These are phyloP conservation scores for Cynara cardunculus DNA, from an alignment of 129 eudicot genomes.

Conservation along the genomic window DNA sequence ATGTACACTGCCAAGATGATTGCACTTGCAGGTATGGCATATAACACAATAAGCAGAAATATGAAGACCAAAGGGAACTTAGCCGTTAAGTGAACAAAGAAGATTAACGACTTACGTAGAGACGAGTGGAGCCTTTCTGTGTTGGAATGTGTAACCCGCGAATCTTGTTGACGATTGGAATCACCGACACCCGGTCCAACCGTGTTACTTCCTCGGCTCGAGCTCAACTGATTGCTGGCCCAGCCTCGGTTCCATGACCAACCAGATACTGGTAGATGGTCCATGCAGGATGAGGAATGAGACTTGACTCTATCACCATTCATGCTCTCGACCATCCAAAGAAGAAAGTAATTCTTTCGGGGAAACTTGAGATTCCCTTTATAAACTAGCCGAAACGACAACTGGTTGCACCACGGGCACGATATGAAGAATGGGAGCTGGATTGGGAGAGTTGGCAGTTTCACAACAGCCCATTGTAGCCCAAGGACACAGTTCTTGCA, in stretches of 20 bases:
- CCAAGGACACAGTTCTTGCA: conserved; percentile 59
- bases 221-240: conserved; percentile 13
- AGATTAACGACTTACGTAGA: conserved; percentile 44
- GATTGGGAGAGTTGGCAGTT: conserved; percentile 51
- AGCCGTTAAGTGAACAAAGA: conserved; percentile 52
- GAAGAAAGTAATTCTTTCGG: conserved; percentile 49
- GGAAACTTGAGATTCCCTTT: conserved; percentile 53
- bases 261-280: conserved; percentile 24
- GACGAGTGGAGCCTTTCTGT: conserved; percentile 43
- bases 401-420: conserved; percentile 63
- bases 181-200: conserved; percentile 19
- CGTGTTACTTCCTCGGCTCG: background rate
- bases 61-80: conserved; percentile 54
- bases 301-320: conserved; percentile 51
- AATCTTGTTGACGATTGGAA: conserved; percentile 17
- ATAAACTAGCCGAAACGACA: conserved; percentile 47
- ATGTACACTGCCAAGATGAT: conserved; percentile 54
- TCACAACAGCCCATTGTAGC: conserved; percentile 53
- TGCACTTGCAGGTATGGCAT: conserved; percentile 59
- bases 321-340: conserved; percentile 72
- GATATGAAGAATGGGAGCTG: conserved; percentile 61
- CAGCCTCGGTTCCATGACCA: conserved; percentile 36
- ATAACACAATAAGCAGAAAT: conserved; percentile 51
- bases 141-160: conserved; percentile 1
- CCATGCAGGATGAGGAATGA: conserved; percentile 36